Evolutionary conservation across 2,329 filamentous ascomycete genomes (phyloP).

Genomic region (Lizonia empirigonia): DNA sequence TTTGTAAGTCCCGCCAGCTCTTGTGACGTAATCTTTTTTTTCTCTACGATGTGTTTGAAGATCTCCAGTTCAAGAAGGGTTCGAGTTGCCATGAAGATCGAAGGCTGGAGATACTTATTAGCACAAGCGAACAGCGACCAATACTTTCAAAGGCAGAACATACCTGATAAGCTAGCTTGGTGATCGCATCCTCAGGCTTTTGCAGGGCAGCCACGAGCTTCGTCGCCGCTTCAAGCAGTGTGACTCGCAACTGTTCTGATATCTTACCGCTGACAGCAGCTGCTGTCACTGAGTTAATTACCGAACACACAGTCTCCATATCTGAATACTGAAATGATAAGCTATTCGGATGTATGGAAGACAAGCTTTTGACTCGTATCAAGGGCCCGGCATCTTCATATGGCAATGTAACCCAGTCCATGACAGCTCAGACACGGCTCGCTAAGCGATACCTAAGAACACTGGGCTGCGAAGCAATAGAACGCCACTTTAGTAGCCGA

Average conservation of each 20-base stretch:
- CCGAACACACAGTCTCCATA: background rate
- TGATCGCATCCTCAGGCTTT: slow-evolving; percentile 8
- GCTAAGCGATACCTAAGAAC: too few relatives aligned
- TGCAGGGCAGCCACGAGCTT: slow-evolving; percentile 6
- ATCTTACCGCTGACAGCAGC: background rate
- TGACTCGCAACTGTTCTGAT: background rate
- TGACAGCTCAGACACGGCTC: too few relatives aligned
- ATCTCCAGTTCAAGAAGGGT: slow-evolving; percentile 1
- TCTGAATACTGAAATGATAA: background rate
- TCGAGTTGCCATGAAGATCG: slow-evolving; percentile 10
- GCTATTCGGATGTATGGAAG: too few relatives aligned
- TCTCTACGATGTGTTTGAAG: slow-evolving; percentile 7
- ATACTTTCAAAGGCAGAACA: too few relatives aligned
- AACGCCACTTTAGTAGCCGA: too few relatives aligned
- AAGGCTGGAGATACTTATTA: background rate
- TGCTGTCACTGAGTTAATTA: background rate
- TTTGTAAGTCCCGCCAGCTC: slow-evolving; percentile 4
- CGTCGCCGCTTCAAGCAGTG: background rate
- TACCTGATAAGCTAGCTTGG: slow-evolving; percentile 5
- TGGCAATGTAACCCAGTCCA: too few relatives aligned
- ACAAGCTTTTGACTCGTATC: too few relatives aligned
- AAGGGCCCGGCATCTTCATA: too few relatives aligned
- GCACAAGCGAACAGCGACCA: too few relatives aligned
- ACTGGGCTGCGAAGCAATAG: too few relatives aligned
- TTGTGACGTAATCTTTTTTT: background rate